Conservation (phyloP, 805 yeast species). For the Saccharomycopsis malanga region DNA sequence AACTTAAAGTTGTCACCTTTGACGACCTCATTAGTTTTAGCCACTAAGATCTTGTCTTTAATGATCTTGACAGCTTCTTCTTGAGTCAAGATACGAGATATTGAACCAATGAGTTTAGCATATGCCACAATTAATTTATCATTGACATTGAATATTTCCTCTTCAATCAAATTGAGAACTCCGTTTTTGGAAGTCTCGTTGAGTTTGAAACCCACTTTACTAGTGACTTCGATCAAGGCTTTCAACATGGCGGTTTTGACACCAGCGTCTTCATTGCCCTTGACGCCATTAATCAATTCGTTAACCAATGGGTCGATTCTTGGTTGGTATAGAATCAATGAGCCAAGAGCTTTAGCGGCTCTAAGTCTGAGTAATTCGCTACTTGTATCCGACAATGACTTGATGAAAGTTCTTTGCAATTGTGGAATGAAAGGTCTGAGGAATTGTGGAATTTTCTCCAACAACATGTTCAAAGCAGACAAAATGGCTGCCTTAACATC, state of each 20-base stretch:
- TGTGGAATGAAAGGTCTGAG: slow-evolving; percentile 96
- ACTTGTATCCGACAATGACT: slow-evolving; percentile 73
- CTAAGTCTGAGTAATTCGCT: slow-evolving; percentile 69
- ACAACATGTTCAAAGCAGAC: slow-evolving; percentile 70
- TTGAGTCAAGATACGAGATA: slow-evolving; percentile 55
- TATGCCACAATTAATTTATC: slow-evolving; percentile 67
- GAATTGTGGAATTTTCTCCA: slow-evolving; percentile 80
- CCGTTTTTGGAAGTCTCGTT: slow-evolving; percentile 63
- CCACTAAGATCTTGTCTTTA: slow-evolving; percentile 47
- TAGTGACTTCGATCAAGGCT: slow-evolving; percentile 76
- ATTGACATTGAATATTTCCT: slow-evolving; percentile 48
- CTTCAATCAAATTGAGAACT: slow-evolving; percentile 67
- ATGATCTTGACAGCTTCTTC: slow-evolving; percentile 61
- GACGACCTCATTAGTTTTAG: slow-evolving; percentile 34
- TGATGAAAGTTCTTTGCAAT: slow-evolving; percentile 92
- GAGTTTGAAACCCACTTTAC: slow-evolving; percentile 71
- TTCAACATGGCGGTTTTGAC: slow-evolving; percentile 80
- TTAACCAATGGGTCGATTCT: slow-evolving; percentile 88
- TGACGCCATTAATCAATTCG: slow-evolving; percentile 74
- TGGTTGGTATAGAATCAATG: slow-evolving; percentile 82
- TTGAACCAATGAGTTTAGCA: slow-evolving; percentile 72
- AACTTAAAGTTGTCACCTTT: slow-evolving; percentile 46
- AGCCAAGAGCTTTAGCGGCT: slow-evolving; percentile 87
- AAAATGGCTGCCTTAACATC: slow-evolving; percentile 94
- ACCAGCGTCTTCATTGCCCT: slow-evolving; percentile 54